Evolutionary conservation across 768 basidiomycete species (phyloP).

Genomic region (Hygrocybe punicea): DNA sequence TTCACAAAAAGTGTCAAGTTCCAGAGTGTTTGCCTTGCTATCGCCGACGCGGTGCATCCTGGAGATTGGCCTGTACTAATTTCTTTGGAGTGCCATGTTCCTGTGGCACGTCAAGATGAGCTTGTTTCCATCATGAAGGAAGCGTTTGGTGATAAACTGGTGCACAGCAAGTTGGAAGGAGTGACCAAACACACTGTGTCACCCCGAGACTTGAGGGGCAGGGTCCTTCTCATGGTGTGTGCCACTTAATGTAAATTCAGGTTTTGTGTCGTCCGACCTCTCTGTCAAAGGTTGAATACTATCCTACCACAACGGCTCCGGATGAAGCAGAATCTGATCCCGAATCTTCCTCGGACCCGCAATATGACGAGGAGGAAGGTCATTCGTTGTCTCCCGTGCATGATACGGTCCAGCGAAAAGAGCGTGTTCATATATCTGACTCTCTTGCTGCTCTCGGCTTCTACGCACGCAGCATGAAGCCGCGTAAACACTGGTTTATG

Average conservation of each 20-base stretch:
- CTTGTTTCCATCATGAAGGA: constrained; percentile 51
- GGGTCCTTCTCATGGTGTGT: constrained; percentile 57
- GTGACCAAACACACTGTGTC: constrained; percentile 37
- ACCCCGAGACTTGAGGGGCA: constrained; percentile 48
- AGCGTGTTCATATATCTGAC: constrained; percentile 41
- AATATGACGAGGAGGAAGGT: constrained; percentile 26
- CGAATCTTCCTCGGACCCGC: constrained; percentile 25
- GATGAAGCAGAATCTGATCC: constrained; percentile 20
- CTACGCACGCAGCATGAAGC: constrained; percentile 64
- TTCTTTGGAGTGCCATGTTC: constrained; percentile 62
- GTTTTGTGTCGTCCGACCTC: neutral
- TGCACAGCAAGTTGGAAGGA: constrained; percentile 39
- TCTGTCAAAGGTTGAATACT: constrained; percentile 50
- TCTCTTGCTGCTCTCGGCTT: constrained; percentile 54
- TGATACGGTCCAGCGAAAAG: constrained; percentile 12
- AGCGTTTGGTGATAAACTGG: constrained; percentile 52
- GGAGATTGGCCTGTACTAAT: constrained; percentile 57
- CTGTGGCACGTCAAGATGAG: constrained; percentile 46
- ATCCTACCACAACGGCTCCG: constrained; percentile 32
- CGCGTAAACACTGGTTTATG: constrained; percentile 47
- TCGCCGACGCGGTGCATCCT: constrained; percentile 41
- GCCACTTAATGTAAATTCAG: neutral
- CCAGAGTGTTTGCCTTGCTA: constrained; percentile 50
- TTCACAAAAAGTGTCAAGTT: constrained; percentile 53
- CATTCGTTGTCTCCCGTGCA: constrained; percentile 13